Conservation (phyloP, 1,284 basidiomycete species). For the Schizophyllum commune region DNA sequence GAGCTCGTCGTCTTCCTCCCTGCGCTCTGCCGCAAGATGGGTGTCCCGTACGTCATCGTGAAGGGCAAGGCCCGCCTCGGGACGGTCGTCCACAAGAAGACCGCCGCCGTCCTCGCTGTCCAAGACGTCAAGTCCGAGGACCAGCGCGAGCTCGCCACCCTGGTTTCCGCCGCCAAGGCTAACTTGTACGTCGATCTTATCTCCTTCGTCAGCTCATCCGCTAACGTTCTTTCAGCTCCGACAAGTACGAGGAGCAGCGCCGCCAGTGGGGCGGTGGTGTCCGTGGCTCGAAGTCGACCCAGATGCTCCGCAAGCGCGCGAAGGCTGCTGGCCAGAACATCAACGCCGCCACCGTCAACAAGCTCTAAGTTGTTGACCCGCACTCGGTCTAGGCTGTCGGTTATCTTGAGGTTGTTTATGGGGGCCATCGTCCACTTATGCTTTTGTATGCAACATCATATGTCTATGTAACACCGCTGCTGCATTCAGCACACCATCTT, state of each 20-base stretch:
- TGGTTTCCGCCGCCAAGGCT: constrained; percentile 92
- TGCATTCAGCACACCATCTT: not conserved
- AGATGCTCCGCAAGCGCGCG: constrained; percentile 91
- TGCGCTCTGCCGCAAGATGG: constrained; percentile 98
- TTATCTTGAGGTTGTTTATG: not conserved
- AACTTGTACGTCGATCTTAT: constrained; percentile 66
- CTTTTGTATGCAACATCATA: not conserved
- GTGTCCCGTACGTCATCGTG: constrained; percentile 96
- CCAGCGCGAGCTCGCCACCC: constrained; percentile 85
- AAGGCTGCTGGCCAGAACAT: constrained; percentile 76
- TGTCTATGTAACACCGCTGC: not conserved
- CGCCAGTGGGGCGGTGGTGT: constrained; percentile 95
- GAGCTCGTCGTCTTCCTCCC: constrained; percentile 98
- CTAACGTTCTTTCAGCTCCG: constrained; percentile 50
- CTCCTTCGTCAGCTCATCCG: not conserved
- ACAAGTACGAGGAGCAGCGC: constrained; percentile 92
- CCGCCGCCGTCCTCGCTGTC: constrained; percentile 83
- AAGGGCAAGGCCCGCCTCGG: constrained; percentile 98
- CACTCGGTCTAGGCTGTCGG: not conserved
- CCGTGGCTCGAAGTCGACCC: constrained; percentile 88
- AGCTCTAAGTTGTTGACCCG: constrained; percentile 38
- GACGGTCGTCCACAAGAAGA: constrained; percentile 98
- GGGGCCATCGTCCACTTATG: not conserved
- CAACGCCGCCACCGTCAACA: constrained; percentile 46
- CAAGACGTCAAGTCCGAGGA: constrained; percentile 96